Percentiles rank a stretch among this genome's conserved stretches.
Conservation (phyloP, 306 rosid species). For the Cotoneaster glaucophyllus region DNA sequence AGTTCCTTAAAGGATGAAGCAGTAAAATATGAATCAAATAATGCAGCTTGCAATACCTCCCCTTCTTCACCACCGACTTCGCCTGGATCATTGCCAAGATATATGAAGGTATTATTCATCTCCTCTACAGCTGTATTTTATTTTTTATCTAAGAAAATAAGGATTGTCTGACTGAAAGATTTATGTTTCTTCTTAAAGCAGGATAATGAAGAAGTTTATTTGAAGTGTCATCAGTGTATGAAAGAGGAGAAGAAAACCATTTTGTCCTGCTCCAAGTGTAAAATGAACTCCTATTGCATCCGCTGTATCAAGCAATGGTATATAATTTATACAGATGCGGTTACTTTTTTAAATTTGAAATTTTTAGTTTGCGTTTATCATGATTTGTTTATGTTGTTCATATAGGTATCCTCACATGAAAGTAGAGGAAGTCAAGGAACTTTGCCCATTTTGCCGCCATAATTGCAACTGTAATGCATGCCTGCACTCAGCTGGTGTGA, state of each 20-base stretch:
- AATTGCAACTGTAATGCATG: conserved; percentile 81
- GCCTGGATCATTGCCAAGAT: conserved; percentile 5
- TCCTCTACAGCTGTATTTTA: conserved; percentile 1
- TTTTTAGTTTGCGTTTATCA: conserved; percentile 4
- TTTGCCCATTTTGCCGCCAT: conserved; percentile 65
- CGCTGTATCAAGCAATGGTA: conserved; percentile 68
- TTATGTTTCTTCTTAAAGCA: conserved; percentile 15
- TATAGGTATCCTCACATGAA: conserved; percentile 61
- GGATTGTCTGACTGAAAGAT: not conserved
- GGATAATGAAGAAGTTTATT: conserved; percentile 23
- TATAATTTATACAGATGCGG: not conserved
- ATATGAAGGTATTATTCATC: conserved; percentile 14
- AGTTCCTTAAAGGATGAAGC: conserved; percentile 12
- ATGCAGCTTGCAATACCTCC: conserved; percentile 2
- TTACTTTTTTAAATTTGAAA: not conserved
- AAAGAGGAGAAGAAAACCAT: conserved; percentile 34
- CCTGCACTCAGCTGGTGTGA: conserved; percentile 49
- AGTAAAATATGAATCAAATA: not conserved
- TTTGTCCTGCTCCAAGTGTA: conserved; percentile 54
- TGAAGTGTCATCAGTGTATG: conserved; percentile 72
- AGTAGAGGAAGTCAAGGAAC: conserved; percentile 37
- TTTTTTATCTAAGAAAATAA: not conserved
- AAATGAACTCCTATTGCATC: conserved; percentile 49
- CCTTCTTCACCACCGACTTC: conserved; percentile 14
- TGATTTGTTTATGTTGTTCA: conserved; percentile 12